Conservation (phyloP, 768 basidiomycete genomes). For the Leccinum broughii region DNA sequence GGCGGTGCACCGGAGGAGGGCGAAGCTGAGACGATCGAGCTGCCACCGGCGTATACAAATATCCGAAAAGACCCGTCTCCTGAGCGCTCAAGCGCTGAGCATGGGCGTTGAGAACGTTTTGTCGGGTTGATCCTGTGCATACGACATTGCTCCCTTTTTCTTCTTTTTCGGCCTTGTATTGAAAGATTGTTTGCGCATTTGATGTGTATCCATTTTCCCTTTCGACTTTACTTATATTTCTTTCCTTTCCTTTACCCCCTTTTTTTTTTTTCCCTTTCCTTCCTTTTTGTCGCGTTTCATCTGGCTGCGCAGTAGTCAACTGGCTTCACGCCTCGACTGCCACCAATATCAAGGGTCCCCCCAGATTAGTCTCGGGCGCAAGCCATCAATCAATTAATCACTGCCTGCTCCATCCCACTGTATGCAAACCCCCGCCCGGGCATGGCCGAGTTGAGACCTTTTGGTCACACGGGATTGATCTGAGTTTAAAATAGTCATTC, state of each 20-base stretch:
- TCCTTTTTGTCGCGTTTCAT: background rate
- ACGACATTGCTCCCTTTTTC: no score
- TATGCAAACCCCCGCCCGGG: no score
- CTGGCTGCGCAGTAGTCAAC: background rate
- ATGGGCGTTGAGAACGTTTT: no score
- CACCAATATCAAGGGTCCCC: conserved; percentile 6
- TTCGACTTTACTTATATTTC: background rate
- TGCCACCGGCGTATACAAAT: conserved; percentile 82
- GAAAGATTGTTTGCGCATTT: background rate
- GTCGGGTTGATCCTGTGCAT: no score
- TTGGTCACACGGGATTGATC: no score
- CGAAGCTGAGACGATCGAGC: conserved; percentile 71
- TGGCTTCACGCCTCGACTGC: conserved; percentile 4
- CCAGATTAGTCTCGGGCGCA: background rate
- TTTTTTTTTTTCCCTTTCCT: background rate
- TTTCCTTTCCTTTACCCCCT: background rate
- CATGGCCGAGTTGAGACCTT: no score
- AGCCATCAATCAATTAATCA: background rate
- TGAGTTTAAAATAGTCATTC: no score
- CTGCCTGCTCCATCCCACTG: background rate
- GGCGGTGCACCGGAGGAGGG: conserved; percentile 26
- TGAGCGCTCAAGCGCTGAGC: no score
- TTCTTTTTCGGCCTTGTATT: background rate
- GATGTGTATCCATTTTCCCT: no score
- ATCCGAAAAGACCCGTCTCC: conserved; percentile 32